Conservation (phyloP, 2,329 filamentous ascomycete genomes). For the Tolypocladium nubicola region DNA sequence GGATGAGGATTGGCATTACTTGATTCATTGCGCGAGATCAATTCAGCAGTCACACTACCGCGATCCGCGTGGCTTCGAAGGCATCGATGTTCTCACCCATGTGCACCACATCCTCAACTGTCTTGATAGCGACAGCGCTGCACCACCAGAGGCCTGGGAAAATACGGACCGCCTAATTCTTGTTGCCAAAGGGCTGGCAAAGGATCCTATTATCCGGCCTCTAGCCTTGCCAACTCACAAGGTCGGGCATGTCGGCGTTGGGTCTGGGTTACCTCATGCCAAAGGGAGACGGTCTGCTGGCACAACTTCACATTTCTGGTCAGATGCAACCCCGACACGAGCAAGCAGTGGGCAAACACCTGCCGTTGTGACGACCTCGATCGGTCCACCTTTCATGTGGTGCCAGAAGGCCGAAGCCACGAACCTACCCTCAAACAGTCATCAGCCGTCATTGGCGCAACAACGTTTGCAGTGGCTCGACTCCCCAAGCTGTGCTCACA, state of each 20-base stretch:
- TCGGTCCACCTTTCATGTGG: not conserved
- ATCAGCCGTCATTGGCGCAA: not conserved
- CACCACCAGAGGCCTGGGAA: slow-evolving; percentile 15
- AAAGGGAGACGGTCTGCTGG: not conserved
- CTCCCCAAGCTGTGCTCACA: not conserved
- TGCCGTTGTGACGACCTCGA: slow-evolving; percentile 3
- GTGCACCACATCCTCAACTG: slow-evolving; percentile 14
- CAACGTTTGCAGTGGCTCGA: not conserved
- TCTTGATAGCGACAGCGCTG: not conserved
- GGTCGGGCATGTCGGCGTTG: not conserved
- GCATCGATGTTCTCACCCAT: slow-evolving; percentile 21
- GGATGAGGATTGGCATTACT: slow-evolving; percentile 21
- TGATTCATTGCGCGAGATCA: slow-evolving; percentile 22
- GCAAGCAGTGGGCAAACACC: not conserved
- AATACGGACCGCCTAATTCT: slow-evolving; percentile 25
- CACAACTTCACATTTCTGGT: slow-evolving; percentile 18
- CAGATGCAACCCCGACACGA: not conserved
- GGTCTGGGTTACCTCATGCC: not conserved
- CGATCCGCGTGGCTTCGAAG: slow-evolving; percentile 14
- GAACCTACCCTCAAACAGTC: not conserved
- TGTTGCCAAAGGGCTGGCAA: slow-evolving; percentile 16
- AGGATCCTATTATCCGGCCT: slow-evolving; percentile 9
- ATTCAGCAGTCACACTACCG: slow-evolving; percentile 9
- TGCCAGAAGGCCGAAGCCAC: not conserved
- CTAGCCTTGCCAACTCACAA: slow-evolving; percentile 3